phyloP scores from a whole-genome alignment of 2,329 filamentous ascomycete species.

The Claviceps sp. region DNA sequence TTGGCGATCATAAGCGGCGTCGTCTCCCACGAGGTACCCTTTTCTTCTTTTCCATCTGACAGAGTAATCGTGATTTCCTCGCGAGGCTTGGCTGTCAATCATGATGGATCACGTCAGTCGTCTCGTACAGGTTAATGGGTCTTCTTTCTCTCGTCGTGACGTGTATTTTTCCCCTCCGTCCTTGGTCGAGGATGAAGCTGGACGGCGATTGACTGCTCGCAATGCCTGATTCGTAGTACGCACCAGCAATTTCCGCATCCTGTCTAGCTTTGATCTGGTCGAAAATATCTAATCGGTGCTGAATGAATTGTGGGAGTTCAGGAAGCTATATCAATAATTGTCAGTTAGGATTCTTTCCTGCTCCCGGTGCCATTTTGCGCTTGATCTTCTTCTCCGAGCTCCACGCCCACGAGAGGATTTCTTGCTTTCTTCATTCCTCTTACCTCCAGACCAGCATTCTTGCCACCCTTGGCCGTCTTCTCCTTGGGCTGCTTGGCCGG shows the following conservation, averaged over 20 bases:
- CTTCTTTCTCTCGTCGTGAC: neutral
- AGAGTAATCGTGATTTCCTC: constrained; percentile 64
- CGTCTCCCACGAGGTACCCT: constrained; percentile 81
- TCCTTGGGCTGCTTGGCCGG: constrained; percentile 25
- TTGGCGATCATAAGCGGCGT: constrained; percentile 68
- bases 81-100: constrained; percentile 47
- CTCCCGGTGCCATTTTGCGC: constrained; percentile 6
- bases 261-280: constrained; percentile 76
- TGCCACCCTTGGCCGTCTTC: constrained; percentile 33
- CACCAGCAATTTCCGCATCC: constrained; percentile 54
- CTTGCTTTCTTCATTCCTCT: constrained; percentile 5
- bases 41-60: constrained; percentile 54
- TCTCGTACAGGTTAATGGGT: neutral
- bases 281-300: constrained; percentile 76
- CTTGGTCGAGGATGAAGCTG: neutral
- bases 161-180: neutral
- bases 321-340: constrained; percentile 16
- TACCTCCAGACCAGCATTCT: constrained; percentile 44
- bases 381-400: neutral
- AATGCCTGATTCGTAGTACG: constrained; percentile 9
- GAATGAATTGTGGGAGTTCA: constrained; percentile 58
- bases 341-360: constrained; percentile 10
- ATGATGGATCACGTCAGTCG: neutral
- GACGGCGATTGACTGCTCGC: neutral
- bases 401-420: neutral